These are phyloP conservation scores for Fusarium incarnatum DNA, from an alignment of 2,329 filamentous ascomycete genomes.

Conservation along the genomic window DNA sequence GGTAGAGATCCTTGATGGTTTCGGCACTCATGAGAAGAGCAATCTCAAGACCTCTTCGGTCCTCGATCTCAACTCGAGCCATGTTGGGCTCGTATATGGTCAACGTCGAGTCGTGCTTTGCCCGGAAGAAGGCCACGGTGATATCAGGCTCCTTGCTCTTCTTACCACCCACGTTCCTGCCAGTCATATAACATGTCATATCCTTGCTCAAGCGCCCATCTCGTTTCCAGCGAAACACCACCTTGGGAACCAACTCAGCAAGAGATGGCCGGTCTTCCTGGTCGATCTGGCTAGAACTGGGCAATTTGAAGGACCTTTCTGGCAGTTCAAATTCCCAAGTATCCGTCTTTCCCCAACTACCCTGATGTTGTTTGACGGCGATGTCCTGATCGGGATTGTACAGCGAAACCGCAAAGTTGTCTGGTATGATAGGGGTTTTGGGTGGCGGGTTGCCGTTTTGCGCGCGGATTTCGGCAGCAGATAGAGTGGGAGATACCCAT, in stretches of 20 bases:
- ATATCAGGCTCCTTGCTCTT: slow-evolving; percentile 95
- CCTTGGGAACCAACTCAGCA: slow-evolving; percentile 72
- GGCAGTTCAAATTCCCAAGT: slow-evolving; percentile 95
- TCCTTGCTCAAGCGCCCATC: slow-evolving; percentile 89
- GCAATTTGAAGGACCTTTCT: slow-evolving; percentile 82
- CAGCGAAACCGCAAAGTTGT: slow-evolving; percentile 84
- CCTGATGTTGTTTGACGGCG: slow-evolving; percentile 74
- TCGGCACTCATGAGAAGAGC: slow-evolving; percentile 74
- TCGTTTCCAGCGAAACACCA: slow-evolving; percentile 89
- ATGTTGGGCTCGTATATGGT: slow-evolving; percentile 96
- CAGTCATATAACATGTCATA: slow-evolving; percentile 87
- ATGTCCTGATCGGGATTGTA: slow-evolving; percentile 95
- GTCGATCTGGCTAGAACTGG: slow-evolving; percentile 83
- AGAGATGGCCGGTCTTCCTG: slow-evolving; percentile 61
- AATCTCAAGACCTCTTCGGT: slow-evolving; percentile 91
- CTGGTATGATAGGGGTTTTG: slow-evolving; percentile 77
- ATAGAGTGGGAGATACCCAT: slow-evolving; percentile 86
- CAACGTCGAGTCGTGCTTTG: slow-evolving; percentile 72
- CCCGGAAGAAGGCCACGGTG: slow-evolving; percentile 87
- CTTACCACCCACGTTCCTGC: slow-evolving; percentile 79
- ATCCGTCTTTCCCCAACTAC: slow-evolving; percentile 82
- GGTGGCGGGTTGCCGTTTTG: slow-evolving; percentile 70
- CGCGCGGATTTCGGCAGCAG: slow-evolving; percentile 81
- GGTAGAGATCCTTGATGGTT: slow-evolving; percentile 73
- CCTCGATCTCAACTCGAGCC: slow-evolving; percentile 89